Conservation (phyloP, 1,284 basidiomycete species). For the Mrakiaceae sp. region DNA sequence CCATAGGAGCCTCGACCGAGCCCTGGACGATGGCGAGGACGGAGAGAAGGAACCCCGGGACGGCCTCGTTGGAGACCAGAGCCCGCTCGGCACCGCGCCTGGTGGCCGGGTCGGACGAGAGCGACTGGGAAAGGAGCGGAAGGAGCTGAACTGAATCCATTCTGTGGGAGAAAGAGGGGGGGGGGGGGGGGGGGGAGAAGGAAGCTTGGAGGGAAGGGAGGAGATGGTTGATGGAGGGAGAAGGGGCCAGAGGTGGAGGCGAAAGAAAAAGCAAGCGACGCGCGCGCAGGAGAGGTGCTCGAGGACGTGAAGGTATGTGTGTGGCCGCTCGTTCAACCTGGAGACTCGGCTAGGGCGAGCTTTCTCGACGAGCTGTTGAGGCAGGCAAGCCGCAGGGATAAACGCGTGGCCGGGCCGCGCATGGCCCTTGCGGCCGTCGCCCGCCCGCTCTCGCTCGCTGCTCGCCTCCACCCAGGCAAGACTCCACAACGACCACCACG, state of each 20-base stretch:
- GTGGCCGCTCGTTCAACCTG: too few species aligned
- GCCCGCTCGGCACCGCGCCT: conserved; percentile 70
- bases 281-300: too few species aligned
- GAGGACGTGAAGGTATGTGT: too few species aligned
- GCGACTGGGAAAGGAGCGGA: conserved; percentile 28
- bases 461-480: too few species aligned
- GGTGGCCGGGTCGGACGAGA: conserved; percentile 57
- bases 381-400: too few species aligned
- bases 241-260: neutral
- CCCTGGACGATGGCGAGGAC: conserved; percentile 57
- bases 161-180: neutral
- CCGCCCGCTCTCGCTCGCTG: too few species aligned
- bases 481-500: too few species aligned
- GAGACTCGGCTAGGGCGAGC: too few species aligned
- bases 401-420: too few species aligned
- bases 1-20: conserved; percentile 34
- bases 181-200: neutral
- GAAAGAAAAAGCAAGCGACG: neutral
- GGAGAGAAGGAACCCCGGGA: conserved; percentile 68
- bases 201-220: neutral
- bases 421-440: too few species aligned
- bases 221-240: neutral
- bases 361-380: too few species aligned
- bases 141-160: conserved; percentile 17
- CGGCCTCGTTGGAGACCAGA: conserved; percentile 52